phyloP scores from a whole-genome alignment of 352 stramenopile species.

The Globisporangium solare region DNA sequence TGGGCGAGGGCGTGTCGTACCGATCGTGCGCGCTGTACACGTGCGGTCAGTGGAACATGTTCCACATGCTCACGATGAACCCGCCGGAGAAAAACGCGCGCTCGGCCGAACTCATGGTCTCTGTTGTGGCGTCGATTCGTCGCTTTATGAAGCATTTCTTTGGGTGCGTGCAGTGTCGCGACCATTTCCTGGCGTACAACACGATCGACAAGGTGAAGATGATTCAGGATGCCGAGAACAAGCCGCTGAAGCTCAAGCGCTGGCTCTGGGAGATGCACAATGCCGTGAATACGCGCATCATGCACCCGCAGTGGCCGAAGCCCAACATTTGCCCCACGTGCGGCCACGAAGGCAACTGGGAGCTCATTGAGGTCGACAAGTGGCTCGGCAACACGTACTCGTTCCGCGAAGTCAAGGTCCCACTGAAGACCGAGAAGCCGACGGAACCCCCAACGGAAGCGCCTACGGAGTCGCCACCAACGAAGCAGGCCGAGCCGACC shows the following conservation, averaged over 20 bases:
- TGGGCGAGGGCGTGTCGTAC: constrained; percentile 59
- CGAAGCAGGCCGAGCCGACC: neutral
- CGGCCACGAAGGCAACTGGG: constrained; percentile 52
- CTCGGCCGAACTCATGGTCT: constrained; percentile 50
- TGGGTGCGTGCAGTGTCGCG: constrained; percentile 67
- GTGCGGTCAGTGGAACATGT: constrained; percentile 85
- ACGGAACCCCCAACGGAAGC: constrained; percentile 12
- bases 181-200: constrained; percentile 80
- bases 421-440: constrained; percentile 19
- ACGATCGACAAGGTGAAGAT: constrained; percentile 61
- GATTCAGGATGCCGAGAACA: constrained; percentile 61
- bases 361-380: constrained; percentile 68
- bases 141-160: constrained; percentile 87
- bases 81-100: constrained; percentile 32
- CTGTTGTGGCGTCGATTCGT: constrained; percentile 67
- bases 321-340: constrained; percentile 66
- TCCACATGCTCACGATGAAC: constrained; percentile 84
- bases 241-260: constrained; percentile 54
- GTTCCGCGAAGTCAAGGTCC: constrained; percentile 53
- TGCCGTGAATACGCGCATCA: constrained; percentile 71
- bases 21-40: constrained; percentile 73
- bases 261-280: constrained; percentile 88
- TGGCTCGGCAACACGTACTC: constrained; percentile 62
- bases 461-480: constrained; percentile 7
- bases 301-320: constrained; percentile 76